Evolutionary conservation across 371 early-diverging fungal species (phyloP).

Genomic region (Mortierella sp.): DNA sequence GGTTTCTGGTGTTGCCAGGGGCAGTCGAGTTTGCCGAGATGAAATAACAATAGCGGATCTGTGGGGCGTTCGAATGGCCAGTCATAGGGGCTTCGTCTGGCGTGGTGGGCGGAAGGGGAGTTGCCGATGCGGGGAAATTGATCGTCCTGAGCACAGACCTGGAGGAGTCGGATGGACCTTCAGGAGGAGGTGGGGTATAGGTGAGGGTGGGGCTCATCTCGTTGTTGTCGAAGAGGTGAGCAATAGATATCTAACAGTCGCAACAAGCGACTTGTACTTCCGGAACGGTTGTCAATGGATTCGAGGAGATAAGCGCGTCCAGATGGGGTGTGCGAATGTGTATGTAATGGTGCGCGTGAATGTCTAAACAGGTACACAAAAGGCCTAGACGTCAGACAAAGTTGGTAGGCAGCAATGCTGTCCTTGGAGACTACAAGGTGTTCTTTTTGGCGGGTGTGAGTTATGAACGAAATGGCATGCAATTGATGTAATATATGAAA

Average conservation of each 20-base stretch:
- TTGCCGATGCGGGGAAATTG: slow-evolving; percentile 29
- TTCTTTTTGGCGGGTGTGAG: too few species aligned
- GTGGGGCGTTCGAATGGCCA: slow-evolving; percentile 10
- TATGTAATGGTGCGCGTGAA: too few species aligned
- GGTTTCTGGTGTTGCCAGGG: slow-evolving; percentile 9
- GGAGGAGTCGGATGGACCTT: slow-evolving; percentile 14
- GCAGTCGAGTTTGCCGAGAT: slow-evolving; percentile 39
- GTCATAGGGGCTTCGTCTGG: neutral
- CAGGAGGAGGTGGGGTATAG: slow-evolving; percentile 50
- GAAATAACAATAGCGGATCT: slow-evolving; percentile 53
- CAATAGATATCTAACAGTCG: neutral
- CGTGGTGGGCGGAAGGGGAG: slow-evolving; percentile 35
- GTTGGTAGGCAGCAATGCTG: too few species aligned
- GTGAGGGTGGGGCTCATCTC: slow-evolving; percentile 24
- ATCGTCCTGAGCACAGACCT: slow-evolving; percentile 18
- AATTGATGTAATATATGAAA: too few species aligned
- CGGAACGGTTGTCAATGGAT: too few species aligned
- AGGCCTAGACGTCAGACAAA: too few species aligned
- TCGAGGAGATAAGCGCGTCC: too few species aligned
- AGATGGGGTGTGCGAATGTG: too few species aligned
- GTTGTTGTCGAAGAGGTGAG: slow-evolving; percentile 3
- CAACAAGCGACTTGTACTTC: too few species aligned
- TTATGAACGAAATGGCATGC: too few species aligned
- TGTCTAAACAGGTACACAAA: too few species aligned
- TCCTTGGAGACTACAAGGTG: too few species aligned